phyloP scores from a whole-genome alignment of 805 yeast genomes.

The Wickerhamiella domercqiae region DNA sequence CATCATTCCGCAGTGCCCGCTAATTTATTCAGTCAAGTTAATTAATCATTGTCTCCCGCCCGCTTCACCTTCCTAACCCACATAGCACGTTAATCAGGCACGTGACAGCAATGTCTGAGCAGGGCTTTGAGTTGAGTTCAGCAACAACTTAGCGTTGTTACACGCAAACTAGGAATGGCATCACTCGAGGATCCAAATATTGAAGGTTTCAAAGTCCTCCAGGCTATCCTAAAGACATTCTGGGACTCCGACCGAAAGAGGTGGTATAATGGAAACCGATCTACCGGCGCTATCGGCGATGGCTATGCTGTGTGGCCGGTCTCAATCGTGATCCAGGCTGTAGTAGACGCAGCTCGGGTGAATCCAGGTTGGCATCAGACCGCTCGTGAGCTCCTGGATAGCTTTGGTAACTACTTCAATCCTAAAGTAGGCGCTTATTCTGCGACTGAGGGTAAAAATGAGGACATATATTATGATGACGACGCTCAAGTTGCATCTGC shows the following conservation, averaged over 20 bases:
- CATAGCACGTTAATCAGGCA: no score
- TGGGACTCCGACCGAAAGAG: slow-evolving; percentile 16
- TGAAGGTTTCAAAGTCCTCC: slow-evolving; percentile 19
- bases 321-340: slow-evolving; percentile 49
- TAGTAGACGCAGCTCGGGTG: slow-evolving; percentile 44
- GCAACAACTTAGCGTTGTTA: no score
- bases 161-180: slow-evolving; percentile 1
- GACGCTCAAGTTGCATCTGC: slow-evolving; percentile 62
- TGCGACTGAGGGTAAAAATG: slow-evolving; percentile 42
- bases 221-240: slow-evolving; percentile 15
- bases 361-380: slow-evolving; percentile 37
- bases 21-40: no score
- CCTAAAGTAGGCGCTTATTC: slow-evolving; percentile 40
- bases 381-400: slow-evolving; percentile 36
- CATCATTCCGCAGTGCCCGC: no score
- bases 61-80: no score
- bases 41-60: no score
- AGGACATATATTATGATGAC: slow-evolving; percentile 57
- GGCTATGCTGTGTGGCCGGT: slow-evolving; percentile 57
- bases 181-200: slow-evolving; percentile 18
- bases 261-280: slow-evolving; percentile 19
- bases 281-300: slow-evolving; percentile 37
- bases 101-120: no score
- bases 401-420: slow-evolving; percentile 38
- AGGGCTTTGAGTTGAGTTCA: no score